phyloP scores from a whole-genome alignment of 371 early-diverging fungal genomes.

The Dinochytrium kinnereticum region DNA sequence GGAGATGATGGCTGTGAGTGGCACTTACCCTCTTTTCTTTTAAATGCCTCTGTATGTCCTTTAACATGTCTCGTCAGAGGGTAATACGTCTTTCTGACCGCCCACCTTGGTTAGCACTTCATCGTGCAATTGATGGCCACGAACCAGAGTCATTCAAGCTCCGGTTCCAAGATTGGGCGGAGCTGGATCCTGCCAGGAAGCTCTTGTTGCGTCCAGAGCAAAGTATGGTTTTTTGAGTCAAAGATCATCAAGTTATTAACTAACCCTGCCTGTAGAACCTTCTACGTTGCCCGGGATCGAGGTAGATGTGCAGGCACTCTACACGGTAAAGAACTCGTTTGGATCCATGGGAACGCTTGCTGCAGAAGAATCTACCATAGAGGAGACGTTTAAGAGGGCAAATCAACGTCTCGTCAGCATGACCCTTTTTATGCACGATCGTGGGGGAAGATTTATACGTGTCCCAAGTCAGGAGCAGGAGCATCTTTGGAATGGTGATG shows the following conservation, averaged over 20 bases:
- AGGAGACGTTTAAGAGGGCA: slow-evolving; percentile 26
- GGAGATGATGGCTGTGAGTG: slow-evolving; percentile 51
- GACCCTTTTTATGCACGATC: slow-evolving; percentile 43
- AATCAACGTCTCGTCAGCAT: slow-evolving; percentile 40
- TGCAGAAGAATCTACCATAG: slow-evolving; percentile 32
- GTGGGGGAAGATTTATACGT: slow-evolving; percentile 47
- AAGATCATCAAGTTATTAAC: background rate
- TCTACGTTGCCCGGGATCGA: slow-evolving; percentile 13
- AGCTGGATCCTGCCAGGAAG: slow-evolving; percentile 7
- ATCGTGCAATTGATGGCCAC: slow-evolving; percentile 40
- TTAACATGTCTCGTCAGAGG: slow-evolving; percentile 30
- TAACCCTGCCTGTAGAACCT: background rate
- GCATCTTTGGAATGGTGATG: slow-evolving; percentile 52
- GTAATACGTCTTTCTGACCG: slow-evolving; percentile 39
- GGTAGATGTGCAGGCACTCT: slow-evolving; percentile 53
- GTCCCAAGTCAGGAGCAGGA: slow-evolving; percentile 46
- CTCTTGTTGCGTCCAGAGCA: slow-evolving; percentile 1
- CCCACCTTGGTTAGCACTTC: slow-evolving; percentile 51
- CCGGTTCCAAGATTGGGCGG: slow-evolving; percentile 54
- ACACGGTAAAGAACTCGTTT: slow-evolving; percentile 31
- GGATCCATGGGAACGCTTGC: slow-evolving; percentile 1
- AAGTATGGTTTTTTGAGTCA: background rate
- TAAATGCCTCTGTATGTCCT: background rate
- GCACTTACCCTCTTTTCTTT: slow-evolving; percentile 2
- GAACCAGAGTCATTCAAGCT: slow-evolving; percentile 56